phyloP scores from a whole-genome alignment of 768 basidiomycete species.

The Infundibulicybe gibba region DNA sequence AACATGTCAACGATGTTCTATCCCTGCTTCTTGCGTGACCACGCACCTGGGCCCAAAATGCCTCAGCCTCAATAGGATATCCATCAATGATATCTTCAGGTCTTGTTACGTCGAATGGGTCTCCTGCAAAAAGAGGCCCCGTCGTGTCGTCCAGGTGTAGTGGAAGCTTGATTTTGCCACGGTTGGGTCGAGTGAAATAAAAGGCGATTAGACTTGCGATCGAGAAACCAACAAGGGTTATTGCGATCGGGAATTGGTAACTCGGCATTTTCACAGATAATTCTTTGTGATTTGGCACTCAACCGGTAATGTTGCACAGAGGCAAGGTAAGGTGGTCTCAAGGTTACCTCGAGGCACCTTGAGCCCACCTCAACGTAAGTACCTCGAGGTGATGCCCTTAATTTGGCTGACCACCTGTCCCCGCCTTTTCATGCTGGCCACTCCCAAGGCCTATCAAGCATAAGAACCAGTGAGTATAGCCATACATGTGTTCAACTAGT shows the following conservation, averaged over 20 bases:
- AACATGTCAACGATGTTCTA: background rate
- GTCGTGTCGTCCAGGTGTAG: conserved; percentile 20
- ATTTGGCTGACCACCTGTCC: too few species aligned
- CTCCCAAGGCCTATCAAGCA: too few species aligned
- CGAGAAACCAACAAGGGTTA: conserved; percentile 38
- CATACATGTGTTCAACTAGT: too few species aligned
- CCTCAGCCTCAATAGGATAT: conserved; percentile 54
- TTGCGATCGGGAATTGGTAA: conserved; percentile 55
- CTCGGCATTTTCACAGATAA: conserved; percentile 40
- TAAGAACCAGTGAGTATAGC: too few species aligned
- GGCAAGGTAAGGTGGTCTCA: too few species aligned
- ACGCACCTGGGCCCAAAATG: conserved; percentile 58
- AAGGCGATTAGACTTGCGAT: conserved; percentile 41
- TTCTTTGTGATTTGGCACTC: too few species aligned
- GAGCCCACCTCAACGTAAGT: too few species aligned
- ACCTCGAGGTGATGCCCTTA: too few species aligned
- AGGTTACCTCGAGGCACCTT: too few species aligned
- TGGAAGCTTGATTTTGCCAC: conserved; percentile 53
- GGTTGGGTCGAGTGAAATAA: conserved; percentile 33
- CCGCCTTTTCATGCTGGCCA: too few species aligned
- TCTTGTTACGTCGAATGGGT: conserved; percentile 69
- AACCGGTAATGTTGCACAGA: too few species aligned
- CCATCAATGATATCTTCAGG: conserved; percentile 70
- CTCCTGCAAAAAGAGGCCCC: conserved; percentile 25
- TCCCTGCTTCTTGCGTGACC: background rate